Evolutionary conservation across 257 asterid genomes (phyloP).

Genomic region (Scutellaria minor): DNA sequence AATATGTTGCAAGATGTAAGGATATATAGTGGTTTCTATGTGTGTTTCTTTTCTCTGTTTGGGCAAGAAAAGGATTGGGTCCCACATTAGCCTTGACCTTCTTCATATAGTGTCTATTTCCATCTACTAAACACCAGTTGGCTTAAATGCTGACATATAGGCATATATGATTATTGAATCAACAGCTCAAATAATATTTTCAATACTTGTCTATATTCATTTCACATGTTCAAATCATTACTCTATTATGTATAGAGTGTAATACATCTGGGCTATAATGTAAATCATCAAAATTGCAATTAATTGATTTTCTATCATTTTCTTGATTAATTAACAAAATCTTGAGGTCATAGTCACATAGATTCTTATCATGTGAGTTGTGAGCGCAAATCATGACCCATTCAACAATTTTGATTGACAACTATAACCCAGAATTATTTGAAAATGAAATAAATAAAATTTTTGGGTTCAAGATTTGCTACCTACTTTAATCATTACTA

Average conservation of each 20-base stretch:
- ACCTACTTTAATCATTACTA: constrained; percentile 31
- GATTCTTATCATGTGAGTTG: constrained; percentile 51
- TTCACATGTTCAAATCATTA: constrained; percentile 41
- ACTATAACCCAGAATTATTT: constrained; percentile 26
- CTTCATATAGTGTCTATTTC: not conserved
- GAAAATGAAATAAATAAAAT: constrained; percentile 19
- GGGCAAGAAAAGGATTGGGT: constrained; percentile 32
- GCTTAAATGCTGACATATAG: constrained; percentile 29
- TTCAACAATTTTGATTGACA: constrained; percentile 31
- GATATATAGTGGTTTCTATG: constrained; percentile 10
- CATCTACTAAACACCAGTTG: constrained; percentile 50
- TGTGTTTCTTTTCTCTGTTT: not conserved
- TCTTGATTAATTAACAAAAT: constrained; percentile 29
- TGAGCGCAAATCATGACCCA: constrained; percentile 30
- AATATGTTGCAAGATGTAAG: not conserved
- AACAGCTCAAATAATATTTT: constrained; percentile 27
- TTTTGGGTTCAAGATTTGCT: constrained; percentile 11
- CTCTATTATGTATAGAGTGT: constrained; percentile 15
- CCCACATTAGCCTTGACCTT: constrained; percentile 46
- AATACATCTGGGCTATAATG: constrained; percentile 32
- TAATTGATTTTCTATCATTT: constrained; percentile 16
- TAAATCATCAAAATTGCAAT: constrained; percentile 1
- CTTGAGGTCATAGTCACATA: constrained; percentile 33
- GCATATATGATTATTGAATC: constrained; percentile 36
- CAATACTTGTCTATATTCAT: constrained; percentile 49